Evolutionary conservation across 192 early-diverging fungal genomes (phyloP), one percentile per base, ranked within the genome.

Genomic region (Podila clonocystis): DNA sequence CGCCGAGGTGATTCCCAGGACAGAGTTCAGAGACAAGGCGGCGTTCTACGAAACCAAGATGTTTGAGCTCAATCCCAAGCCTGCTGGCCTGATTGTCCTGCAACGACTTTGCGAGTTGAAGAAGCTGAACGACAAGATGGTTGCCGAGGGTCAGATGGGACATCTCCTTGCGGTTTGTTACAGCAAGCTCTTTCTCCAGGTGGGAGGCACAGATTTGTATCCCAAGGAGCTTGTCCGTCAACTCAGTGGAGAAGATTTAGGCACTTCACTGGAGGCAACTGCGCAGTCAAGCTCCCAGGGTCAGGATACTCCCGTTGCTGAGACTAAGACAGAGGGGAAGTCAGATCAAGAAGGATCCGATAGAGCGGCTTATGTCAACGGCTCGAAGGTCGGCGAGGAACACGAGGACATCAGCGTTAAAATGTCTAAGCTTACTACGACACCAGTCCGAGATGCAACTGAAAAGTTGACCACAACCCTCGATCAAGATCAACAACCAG

Each of bases 111-210:
- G 66, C 28, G 77, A 80, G 36, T 30, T 80, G 38, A 80, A 80
- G 34, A 80, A 80, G 34, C 41, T 80, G 66, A 80, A 80, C 48
- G 77, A 80, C 26, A 80, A 68, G 28, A 72, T 80, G 77, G 77
- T 70, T 12, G 58, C 77, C 3, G 77, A 80, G 29, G 77, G 77
- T 30, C 70, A 80, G 67, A 80, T 80, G 50, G 55, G 66, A 6
- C 77, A 71, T 11, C 57, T 73, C 4, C 60, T 80, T 52, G 70
- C 77, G 1, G 71, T 80, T 17, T 80, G 77, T 30, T 80, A 80
- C 19, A 73, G 70, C 62, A 80, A 80, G 48, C 29, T 80, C 4
- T 80, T 80, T 55, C 72, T 80, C 26, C 70, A 80, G 33, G 77
- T 73, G 20, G 77, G 77, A n/a, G 77, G 77, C 9, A 60, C 71